A percentile compares a stretch with the other conserved stretches of the same genome.
Evolutionary conservation across 345 rosid species (phyloP).

Genomic region (Moricandia moricandioides): DNA sequence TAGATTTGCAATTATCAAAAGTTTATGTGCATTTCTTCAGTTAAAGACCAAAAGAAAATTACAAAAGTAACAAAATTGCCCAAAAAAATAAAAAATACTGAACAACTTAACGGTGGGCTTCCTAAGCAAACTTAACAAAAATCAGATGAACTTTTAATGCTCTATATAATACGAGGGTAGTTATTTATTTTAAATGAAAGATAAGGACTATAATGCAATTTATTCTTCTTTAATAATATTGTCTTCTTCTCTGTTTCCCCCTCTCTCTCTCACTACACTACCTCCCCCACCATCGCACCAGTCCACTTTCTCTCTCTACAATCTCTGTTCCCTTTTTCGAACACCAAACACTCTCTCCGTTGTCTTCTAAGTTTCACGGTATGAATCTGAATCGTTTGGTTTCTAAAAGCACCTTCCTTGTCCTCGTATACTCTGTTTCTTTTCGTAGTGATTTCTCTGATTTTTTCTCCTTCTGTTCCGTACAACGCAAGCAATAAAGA

Average conservation of each 20-base stretch:
- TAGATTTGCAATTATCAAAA: background rate
- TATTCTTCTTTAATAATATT: background rate
- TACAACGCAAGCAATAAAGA: conserved; percentile 17
- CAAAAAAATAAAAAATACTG: too few species aligned
- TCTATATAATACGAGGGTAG: background rate
- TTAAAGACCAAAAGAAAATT: background rate
- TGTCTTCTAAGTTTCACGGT: conserved; percentile 5
- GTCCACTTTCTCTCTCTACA: conserved; percentile 8
- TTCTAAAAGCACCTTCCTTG: background rate
- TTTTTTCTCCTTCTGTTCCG: conserved; percentile 3
- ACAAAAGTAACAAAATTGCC: too few species aligned
- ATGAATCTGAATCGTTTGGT: conserved; percentile 6
- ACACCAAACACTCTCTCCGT: background rate
- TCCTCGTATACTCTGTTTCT: background rate
- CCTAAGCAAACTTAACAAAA: background rate
- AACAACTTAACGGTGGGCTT: background rate
- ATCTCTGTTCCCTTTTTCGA: background rate
- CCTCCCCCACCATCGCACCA: background rate
- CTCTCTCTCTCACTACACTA: background rate
- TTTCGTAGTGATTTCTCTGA: background rate
- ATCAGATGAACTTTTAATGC: background rate
- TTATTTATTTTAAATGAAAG: background rate
- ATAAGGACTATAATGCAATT: background rate
- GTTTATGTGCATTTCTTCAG: background rate
- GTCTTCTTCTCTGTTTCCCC: conserved; percentile 16